Evolutionary conservation across 164 flowering plant genomes (phyloP), one percentile per base, ranked within the genome.

Genomic region (Vitis riparia): DNA sequence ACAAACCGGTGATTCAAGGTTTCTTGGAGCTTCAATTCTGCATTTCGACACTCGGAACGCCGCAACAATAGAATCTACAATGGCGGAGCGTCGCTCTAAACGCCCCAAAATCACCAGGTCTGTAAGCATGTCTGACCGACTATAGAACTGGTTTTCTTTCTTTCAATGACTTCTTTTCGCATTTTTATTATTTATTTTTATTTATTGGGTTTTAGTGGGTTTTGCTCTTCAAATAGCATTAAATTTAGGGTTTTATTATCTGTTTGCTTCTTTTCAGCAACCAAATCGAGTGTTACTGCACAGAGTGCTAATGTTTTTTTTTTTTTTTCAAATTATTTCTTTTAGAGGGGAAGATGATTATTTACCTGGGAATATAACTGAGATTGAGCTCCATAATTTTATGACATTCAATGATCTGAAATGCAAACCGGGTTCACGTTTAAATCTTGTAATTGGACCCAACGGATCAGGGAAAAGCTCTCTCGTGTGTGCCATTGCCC

Each of bases 381-480:
- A 87, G 78, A 89, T 95, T 15, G 97, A 95, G 81, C 88, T 95
- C 15, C 78, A 66, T 15, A 93, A 95, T 67, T 95, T 95, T 68
- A 93, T 95, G 99, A 91, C 96, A 16, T 95, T 86, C 67, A 75
- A 79, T 69, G 55, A 83, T 61, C 57, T 93, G 69, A 81, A 71
- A 68, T 86, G 93, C 77, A 84, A 89, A 66, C 99, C 99, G 3
- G 90, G 86, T 11, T 76, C 99, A 0, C 89, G 99, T 9, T 82
- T 95, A 59, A 95, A 93, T 71, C 85, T 95, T 51, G 96, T 95
- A 5, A 85, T 91, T 65, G 99, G 99, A 48, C 99, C 99, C 2
- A 95, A 95, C 76, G 99, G 99, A 4, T 88, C 94, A 3, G 98
- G 99, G 2, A 95, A 95, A 79, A 95, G 99, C 73, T 95, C 99